These are phyloP conservation scores for Wickerhamiella azymoides DNA, from an alignment of 805 yeast genomes.

Conservation along the genomic window DNA sequence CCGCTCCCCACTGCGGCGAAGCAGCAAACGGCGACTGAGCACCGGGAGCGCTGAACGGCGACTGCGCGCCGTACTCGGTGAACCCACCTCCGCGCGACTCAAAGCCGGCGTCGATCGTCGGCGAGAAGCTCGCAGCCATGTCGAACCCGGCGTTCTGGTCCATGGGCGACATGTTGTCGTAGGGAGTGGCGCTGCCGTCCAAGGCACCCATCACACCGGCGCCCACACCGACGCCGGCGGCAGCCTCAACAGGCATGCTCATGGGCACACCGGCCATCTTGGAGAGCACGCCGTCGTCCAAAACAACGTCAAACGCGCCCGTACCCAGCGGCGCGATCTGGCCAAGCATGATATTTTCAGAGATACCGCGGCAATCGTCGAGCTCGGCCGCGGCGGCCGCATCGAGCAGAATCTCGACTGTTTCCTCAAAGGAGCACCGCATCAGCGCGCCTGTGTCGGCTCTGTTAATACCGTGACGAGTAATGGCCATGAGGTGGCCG, in stretches of 20 bases:
- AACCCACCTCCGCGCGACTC: constrained; percentile 62
- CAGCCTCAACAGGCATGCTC: constrained; percentile 22
- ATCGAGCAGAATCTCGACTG: constrained; percentile 92
- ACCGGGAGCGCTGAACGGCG: constrained; percentile 60
- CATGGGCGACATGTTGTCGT: constrained; percentile 49
- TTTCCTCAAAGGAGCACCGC: constrained; percentile 99
- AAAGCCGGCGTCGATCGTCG: constrained; percentile 75
- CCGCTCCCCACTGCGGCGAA: constrained; percentile 55
- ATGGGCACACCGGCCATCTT: constrained; percentile 33
- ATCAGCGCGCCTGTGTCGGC: constrained; percentile 97
- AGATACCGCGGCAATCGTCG: constrained; percentile 97
- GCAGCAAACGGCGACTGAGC: constrained; percentile 48
- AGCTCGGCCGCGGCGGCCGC: constrained; percentile 98
- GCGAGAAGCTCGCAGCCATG: constrained; percentile 67
- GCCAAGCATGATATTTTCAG: constrained; percentile 94
- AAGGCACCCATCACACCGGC: constrained; percentile 24
- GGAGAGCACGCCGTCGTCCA: constrained; percentile 77
- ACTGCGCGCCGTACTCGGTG: constrained; percentile 55
- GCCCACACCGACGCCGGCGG: constrained; percentile 2
- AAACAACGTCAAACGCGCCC: constrained; percentile 90
- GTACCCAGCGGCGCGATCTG: constrained; percentile 99
- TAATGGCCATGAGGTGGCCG: constrained; percentile 96
- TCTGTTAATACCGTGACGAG: constrained; percentile 98
- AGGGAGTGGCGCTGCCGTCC: constrained; percentile 91
- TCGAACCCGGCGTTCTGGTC: constrained; percentile 31